Base-by-base conservation (phyloP, 2,329 filamentous ascomycete species). In the Diplodia sapinea region DNA sequence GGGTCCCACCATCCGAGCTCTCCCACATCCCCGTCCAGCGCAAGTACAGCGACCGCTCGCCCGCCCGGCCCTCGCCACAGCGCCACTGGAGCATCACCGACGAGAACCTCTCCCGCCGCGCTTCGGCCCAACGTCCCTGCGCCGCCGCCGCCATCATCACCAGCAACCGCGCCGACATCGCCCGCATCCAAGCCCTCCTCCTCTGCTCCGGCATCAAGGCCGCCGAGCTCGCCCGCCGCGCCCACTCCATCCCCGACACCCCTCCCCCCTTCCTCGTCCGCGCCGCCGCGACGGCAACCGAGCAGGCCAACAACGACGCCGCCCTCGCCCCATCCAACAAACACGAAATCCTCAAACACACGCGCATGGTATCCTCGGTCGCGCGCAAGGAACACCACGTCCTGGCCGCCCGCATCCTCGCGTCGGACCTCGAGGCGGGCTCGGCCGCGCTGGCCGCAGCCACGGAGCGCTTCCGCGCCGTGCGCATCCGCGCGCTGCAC, bases 201-300 rank as follows among this genome's bases (percentile, higher is more conserved):
- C 83, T 96, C 26, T 91, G 89, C 70, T 92, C 93, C 0, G 94
- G 93, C n/a, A 89, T 97, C 74, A 96, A 96, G 79, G 94, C 94
- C 0, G 89, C 89, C 73, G 92, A 95, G 74, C 91, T 97, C 66
- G 84, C 85, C 33, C 86, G 88, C 4, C 87, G 90, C 56, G 88
- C 90, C 4, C 80, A 89, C 54, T 82, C 83, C 43, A 70, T 75
- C 0, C 76, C 77, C 15, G 69, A 73, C 2, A 69, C 71, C 55
- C 62, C 76, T 26, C 71, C 76, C 3, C 64, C 69, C 4, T 80
- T 80, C 54, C 77, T 82, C 43, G 76, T 56, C 11, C 73, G 75
- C 11, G 80, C 80, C 2, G 78, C 78, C 74, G 26, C 84, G 83
- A 65, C 74, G 82, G 69, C 89, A 3, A 2, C 8, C 8, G 38